Conservation (phyloP, 176 grass and related monocot species). For the Carex myosuroides region DNA sequence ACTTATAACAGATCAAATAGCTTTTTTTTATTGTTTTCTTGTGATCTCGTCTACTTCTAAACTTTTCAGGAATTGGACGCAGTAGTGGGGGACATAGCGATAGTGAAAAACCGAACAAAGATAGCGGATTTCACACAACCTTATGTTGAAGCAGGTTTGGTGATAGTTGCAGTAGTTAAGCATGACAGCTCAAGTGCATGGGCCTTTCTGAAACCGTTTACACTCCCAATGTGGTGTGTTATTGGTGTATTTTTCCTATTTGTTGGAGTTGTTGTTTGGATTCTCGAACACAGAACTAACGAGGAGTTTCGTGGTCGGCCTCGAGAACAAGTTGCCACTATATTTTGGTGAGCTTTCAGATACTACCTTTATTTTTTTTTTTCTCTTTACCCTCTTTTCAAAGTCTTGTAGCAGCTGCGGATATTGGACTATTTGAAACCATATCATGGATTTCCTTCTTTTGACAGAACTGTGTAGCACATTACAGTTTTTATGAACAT, state of each 20-base stretch:
- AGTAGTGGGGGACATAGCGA: constrained; percentile 74
- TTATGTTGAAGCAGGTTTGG: constrained; percentile 58
- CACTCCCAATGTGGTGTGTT: constrained; percentile 69
- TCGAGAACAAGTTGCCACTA: constrained; percentile 46
- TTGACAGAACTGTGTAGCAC: background rate
- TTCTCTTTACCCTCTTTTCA: background rate
- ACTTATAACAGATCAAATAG: background rate
- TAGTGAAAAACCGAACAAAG: constrained; percentile 67
- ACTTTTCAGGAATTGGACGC: constrained; percentile 51
- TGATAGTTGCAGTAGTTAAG: constrained; percentile 53
- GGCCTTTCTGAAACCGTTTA: constrained; percentile 88
- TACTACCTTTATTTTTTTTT: background rate
- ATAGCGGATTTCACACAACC: constrained; percentile 76
- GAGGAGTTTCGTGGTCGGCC: constrained; percentile 65
- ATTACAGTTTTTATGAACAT: background rate
- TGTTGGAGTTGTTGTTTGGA: constrained; percentile 76
- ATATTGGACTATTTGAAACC: background rate
- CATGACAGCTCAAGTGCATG: constrained; percentile 43
- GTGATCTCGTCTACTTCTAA: background rate
- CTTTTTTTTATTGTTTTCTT: background rate
- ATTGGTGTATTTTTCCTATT: constrained; percentile 66
- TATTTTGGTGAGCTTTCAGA: constrained; percentile 49
- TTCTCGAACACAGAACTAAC: constrained; percentile 76
- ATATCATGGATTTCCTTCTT: constrained; percentile 2
- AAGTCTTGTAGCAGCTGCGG: background rate